Conservation (phyloP, 805 yeast genomes). For the Ogataea ramenticola region DNA sequence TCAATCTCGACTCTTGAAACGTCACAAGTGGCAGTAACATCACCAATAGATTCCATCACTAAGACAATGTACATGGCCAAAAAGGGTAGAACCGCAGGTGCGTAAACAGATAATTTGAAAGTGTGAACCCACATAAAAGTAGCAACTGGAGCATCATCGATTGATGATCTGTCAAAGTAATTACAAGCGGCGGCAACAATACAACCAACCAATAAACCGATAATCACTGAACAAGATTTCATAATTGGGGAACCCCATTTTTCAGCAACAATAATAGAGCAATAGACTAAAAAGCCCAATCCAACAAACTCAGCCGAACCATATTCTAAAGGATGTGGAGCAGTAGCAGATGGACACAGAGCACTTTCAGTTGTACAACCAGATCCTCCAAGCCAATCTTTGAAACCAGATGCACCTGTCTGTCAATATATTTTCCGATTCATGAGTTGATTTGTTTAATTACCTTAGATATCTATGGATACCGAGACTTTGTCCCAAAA, state of each 20-base stretch:
- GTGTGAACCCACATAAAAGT: constrained; percentile 88
- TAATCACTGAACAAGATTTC: constrained; percentile 89
- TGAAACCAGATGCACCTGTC: constrained; percentile 69
- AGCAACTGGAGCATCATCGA: constrained; percentile 69
- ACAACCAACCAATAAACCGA: constrained; percentile 81
- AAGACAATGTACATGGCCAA: constrained; percentile 74
- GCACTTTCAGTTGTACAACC: constrained; percentile 34
- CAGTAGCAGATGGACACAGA: constrained; percentile 41
- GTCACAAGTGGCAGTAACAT: constrained; percentile 89
- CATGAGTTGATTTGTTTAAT: too few relatives aligned
- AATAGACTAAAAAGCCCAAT: constrained; percentile 75
- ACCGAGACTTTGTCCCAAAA: too few relatives aligned
- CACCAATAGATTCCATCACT: constrained; percentile 94
- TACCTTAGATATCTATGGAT: too few relatives aligned
- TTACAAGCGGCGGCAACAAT: constrained; percentile 89
- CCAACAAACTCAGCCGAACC: constrained; percentile 87
- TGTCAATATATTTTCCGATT: too few relatives aligned
- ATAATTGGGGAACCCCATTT: constrained; percentile 90
- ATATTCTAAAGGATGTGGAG: constrained; percentile 54
- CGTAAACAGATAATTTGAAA: constrained; percentile 68
- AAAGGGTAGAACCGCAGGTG: constrained; percentile 80
- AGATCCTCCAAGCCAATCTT: constrained; percentile 86
- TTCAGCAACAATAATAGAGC: constrained; percentile 68
- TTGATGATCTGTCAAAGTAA: constrained; percentile 53
- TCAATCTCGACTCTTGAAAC: constrained; percentile 81